Evolutionary conservation across 805 yeast species (phyloP).

Genomic region (Candida methanosorbosa): DNA sequence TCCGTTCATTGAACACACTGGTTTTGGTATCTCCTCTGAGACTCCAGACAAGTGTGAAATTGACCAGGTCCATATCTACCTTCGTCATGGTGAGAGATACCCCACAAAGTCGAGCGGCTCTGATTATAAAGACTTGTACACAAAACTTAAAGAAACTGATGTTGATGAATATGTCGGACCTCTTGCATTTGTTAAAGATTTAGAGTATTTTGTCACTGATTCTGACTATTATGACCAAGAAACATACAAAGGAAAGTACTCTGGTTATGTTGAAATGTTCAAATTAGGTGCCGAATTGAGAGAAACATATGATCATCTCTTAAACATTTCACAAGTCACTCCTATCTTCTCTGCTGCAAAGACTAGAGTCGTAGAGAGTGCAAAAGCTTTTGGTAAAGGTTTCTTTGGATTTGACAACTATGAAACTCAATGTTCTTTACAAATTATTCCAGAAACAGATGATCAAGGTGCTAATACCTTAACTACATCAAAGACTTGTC

Average conservation of each 20-base stretch:
- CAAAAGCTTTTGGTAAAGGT: slow-evolving; percentile 49
- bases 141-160: slow-evolving; percentile 28
- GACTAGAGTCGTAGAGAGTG: slow-evolving; percentile 47
- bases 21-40: slow-evolving; percentile 43
- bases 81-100: slow-evolving; percentile 76
- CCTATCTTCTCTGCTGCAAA: slow-evolving; percentile 50
- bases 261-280: slow-evolving; percentile 43
- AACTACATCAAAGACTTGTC: slow-evolving; percentile 43
- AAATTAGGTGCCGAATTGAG: slow-evolving; percentile 42
- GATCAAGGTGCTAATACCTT: slow-evolving; percentile 49
- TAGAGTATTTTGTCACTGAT: slow-evolving; percentile 37
- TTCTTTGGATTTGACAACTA: slow-evolving; percentile 38
- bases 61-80: slow-evolving; percentile 61
- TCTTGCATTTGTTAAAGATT: slow-evolving; percentile 43
- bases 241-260: slow-evolving; percentile 39
- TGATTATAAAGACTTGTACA: slow-evolving; percentile 15
- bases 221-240: slow-evolving; percentile 35
- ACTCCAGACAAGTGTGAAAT: slow-evolving; percentile 42
- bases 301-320: slow-evolving; percentile 39
- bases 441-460: slow-evolving; percentile 37
- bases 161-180: slow-evolving; percentile 36
- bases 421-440: slow-evolving; percentile 25
- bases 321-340: slow-evolving; percentile 24
- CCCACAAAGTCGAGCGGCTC: slow-evolving; percentile 38
- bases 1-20: slow-evolving; percentile 43